These are phyloP conservation scores for Backusella australiensis DNA, from an alignment of 192 early-diverging fungal species.

Conservation along the genomic window DNA sequence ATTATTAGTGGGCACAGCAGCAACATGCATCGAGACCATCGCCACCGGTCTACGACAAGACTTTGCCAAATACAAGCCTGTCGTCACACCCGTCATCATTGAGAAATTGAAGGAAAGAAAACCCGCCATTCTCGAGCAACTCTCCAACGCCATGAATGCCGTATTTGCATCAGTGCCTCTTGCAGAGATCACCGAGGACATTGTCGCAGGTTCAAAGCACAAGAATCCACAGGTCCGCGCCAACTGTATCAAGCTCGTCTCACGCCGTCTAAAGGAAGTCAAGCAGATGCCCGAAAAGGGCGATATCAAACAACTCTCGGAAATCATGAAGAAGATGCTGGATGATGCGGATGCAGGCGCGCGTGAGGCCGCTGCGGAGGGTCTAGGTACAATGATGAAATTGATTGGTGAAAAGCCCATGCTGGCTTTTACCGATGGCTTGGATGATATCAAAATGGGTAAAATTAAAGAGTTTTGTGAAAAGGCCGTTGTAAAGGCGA, in stretches of 20 bases:
- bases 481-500: constrained; percentile 81
- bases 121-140: constrained; percentile 79
- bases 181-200: constrained; percentile 76
- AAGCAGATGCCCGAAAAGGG: constrained; percentile 69
- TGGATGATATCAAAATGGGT: constrained; percentile 85
- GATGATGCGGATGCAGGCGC: constrained; percentile 86
- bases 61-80: constrained; percentile 78
- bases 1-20: constrained; percentile 72
- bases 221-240: constrained; percentile 92
- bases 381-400: constrained; percentile 88
- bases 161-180: constrained; percentile 70
- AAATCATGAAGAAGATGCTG: constrained; percentile 71
- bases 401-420: constrained; percentile 78
- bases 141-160: constrained; percentile 79
- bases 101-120: constrained; percentile 98
- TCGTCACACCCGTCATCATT: constrained; percentile 70
- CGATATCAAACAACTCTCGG: constrained; percentile 78
- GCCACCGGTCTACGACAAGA: constrained; percentile 74
- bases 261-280: constrained; percentile 71
- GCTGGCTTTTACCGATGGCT: constrained; percentile 69
- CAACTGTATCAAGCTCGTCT: constrained; percentile 73
- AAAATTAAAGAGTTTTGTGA: constrained; percentile 89
- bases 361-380: constrained; percentile 81
- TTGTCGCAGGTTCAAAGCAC: constrained; percentile 65
- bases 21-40: constrained; percentile 80